Evolutionary conservation across 106 monocot genomes (phyloP).

Genomic region (Dendrobium huoshanense): DNA sequence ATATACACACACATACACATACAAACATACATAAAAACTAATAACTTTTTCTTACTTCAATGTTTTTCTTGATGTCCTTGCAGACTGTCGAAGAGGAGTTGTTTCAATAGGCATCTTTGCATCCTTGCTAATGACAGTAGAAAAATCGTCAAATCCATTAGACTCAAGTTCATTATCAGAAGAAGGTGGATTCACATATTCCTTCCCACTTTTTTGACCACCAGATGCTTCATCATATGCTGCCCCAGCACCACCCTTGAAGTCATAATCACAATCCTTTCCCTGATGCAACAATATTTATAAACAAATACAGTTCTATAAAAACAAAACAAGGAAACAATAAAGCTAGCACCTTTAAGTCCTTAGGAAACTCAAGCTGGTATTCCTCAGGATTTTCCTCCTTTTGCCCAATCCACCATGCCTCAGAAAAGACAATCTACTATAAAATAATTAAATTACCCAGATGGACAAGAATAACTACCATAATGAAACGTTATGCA

Average conservation of each 20-base stretch:
- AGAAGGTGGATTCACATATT: constrained; percentile 31
- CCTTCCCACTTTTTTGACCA: constrained; percentile 31
- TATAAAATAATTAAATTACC: background rate
- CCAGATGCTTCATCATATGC: constrained; percentile 26
- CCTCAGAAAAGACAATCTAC: constrained; percentile 96
- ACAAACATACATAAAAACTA: background rate
- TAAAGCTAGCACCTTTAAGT: constrained; percentile 21
- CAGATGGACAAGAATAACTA: background rate
- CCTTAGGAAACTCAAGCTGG: constrained; percentile 66
- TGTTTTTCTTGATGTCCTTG: constrained; percentile 61
- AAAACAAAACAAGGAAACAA: background rate
- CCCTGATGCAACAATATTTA: constrained; percentile 18
- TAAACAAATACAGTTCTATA: background rate
- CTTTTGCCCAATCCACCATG: constrained; percentile 94
- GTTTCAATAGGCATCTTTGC: constrained; percentile 11
- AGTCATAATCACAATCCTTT: constrained; percentile 52
- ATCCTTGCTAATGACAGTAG: constrained; percentile 14
- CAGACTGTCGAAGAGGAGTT: constrained; percentile 71
- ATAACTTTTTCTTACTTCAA: constrained; percentile 39
- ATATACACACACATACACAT: too few species aligned
- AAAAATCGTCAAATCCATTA: constrained; percentile 34
- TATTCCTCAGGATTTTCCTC: constrained; percentile 89
- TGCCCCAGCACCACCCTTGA: constrained; percentile 85
- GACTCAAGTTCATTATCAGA: constrained; percentile 30
- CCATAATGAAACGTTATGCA: background rate